phyloP scores from a whole-genome alignment of 306 rosid species.

The Cyamopsis tetragonoloba region DNA sequence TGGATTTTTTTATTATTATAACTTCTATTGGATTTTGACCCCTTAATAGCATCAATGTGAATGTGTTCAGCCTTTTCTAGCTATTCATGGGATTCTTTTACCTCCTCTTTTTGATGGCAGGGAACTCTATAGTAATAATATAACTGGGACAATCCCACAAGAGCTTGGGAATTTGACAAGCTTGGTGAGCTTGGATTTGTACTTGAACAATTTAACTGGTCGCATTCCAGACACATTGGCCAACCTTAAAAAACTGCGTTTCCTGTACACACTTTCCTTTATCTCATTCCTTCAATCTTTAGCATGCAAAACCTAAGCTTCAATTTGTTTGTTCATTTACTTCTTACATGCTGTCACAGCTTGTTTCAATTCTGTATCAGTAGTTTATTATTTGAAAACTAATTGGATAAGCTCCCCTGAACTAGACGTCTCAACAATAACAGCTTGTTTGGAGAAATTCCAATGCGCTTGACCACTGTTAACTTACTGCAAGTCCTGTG shows the following conservation, averaged over 20 bases:
- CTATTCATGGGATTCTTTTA: not conserved
- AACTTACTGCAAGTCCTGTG: constrained; percentile 75
- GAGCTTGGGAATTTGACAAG: constrained; percentile 62
- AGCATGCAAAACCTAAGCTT: not conserved
- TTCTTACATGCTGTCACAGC: not conserved
- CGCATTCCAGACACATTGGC: constrained; percentile 42
- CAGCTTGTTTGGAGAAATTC: constrained; percentile 67
- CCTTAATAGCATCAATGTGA: not conserved
- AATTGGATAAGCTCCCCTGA: constrained; percentile 31
- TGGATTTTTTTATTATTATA: too few species aligned
- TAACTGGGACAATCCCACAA: constrained; percentile 46
- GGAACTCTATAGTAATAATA: constrained; percentile 50
- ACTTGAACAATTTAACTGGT: constrained; percentile 43
- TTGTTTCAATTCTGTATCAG: not conserved
- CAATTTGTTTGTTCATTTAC: constrained; percentile 10
- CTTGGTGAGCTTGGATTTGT: constrained; percentile 65
- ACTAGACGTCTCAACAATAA: constrained; percentile 94
- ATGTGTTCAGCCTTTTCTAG: not conserved
- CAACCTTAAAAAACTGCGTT: constrained; percentile 48
- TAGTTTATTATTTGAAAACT: constrained; percentile 20
- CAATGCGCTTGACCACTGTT: constrained; percentile 45
- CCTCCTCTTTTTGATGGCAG: constrained; percentile 34
- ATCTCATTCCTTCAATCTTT: constrained; percentile 22
- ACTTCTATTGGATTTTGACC: not conserved
- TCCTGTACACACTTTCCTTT: constrained; percentile 57